Conservation (phyloP, 495 filamentous ascomycete genomes). For the Paragyromitra xinjiangensis region DNA sequence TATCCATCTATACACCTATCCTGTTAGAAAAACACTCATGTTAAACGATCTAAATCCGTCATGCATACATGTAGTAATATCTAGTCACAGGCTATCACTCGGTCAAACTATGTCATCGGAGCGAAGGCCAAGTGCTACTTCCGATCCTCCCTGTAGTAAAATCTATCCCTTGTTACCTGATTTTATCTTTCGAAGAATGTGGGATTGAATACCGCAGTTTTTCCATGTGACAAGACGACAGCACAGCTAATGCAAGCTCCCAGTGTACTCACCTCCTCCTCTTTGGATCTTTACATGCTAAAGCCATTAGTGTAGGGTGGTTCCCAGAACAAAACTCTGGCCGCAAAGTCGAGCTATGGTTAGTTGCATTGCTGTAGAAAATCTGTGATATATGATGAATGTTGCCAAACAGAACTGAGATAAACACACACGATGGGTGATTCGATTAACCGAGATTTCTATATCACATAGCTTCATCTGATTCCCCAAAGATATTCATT, state of each 20-base stretch:
- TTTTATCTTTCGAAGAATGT: too few species aligned
- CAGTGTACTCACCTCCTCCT: too few species aligned
- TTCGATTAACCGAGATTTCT: not conserved
- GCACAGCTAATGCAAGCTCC: too few species aligned
- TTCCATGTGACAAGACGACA: too few species aligned
- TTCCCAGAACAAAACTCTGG: not conserved
- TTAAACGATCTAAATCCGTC: not conserved
- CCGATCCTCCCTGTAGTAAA: too few species aligned
- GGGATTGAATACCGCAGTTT: too few species aligned
- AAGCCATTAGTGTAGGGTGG: not conserved
- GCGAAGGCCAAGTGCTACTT: not conserved
- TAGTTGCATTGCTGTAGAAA: not conserved
- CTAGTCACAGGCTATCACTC: constrained; percentile 1
- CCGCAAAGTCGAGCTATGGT: not conserved
- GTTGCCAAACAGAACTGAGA: not conserved
- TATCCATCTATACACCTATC: not conserved
- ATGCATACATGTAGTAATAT: not conserved
- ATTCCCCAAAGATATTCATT: not conserved
- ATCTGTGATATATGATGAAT: not conserved
- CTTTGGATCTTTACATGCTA: too few species aligned
- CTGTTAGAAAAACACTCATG: not conserved
- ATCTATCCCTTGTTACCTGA: too few species aligned
- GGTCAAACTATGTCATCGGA: not conserved
- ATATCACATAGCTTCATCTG: not conserved
- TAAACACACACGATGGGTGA: not conserved